These are phyloP conservation scores for Chloris gayana DNA, from an alignment of 176 grass and related monocot species.

Conservation along the genomic window DNA sequence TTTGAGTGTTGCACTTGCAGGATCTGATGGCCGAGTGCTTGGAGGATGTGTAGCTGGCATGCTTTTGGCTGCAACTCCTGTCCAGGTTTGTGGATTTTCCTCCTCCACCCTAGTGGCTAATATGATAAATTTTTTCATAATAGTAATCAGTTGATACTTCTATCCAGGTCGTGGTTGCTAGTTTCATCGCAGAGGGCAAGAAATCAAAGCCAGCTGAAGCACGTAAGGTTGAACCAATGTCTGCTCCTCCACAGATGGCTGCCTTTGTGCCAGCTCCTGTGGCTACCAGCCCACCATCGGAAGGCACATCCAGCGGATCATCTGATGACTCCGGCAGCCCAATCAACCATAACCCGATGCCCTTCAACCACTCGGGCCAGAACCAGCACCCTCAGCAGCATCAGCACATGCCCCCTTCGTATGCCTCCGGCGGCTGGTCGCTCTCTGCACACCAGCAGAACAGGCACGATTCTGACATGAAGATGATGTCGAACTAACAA, in stretches of 20 bases:
- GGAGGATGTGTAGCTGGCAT: constrained; percentile 96
- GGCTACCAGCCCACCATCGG: constrained; percentile 60
- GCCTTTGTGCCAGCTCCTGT: constrained; percentile 56
- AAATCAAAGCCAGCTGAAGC: constrained; percentile 76
- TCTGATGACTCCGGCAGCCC: constrained; percentile 78
- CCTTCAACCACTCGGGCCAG: constrained; percentile 58
- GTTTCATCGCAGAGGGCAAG: constrained; percentile 91
- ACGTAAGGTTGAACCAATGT: constrained; percentile 67
- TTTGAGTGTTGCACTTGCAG: constrained; percentile 87
- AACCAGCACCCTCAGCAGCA: constrained; percentile 51
- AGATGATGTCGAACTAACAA: constrained; percentile 82
- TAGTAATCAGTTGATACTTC: not conserved
- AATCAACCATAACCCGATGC: constrained; percentile 58
- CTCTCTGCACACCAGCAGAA: constrained; percentile 72
- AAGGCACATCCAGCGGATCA: constrained; percentile 75
- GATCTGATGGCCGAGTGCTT: constrained; percentile 94
- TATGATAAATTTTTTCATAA: not conserved
- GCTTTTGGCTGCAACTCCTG: constrained; percentile 85
- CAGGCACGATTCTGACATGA: constrained; percentile 83
- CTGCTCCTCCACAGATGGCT: constrained; percentile 65
- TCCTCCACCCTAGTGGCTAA: not conserved
- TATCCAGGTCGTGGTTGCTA: constrained; percentile 83
- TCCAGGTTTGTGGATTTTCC: constrained; percentile 54
- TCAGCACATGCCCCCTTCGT: constrained; percentile 70
- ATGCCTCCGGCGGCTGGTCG: constrained; percentile 62